These are phyloP conservation scores for Lactarius hengduanensis DNA, from an alignment of 768 basidiomycete genomes.

Conservation along the genomic window DNA sequence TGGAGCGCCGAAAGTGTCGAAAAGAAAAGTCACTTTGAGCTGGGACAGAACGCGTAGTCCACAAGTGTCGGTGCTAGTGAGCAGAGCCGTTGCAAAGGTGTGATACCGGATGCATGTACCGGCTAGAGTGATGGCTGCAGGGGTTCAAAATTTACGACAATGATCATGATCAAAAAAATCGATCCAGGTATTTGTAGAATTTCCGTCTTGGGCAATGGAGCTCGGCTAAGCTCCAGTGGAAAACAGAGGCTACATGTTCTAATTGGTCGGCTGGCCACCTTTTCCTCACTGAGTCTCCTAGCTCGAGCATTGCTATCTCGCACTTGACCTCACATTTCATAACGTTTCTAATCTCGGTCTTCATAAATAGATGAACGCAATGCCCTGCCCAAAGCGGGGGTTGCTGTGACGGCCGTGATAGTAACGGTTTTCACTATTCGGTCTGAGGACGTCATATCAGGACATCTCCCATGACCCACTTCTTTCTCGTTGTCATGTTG, in stretches of 20 bases:
- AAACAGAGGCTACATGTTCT: background rate
- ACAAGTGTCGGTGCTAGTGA: conserved; percentile 15
- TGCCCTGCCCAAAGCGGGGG: too few species aligned
- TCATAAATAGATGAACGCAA: background rate
- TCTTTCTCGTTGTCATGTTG: conserved; percentile 24
- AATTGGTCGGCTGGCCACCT: background rate
- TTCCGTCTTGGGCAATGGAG: conserved; percentile 1
- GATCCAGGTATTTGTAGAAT: background rate
- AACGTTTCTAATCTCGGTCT: background rate
- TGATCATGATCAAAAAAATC: conserved; percentile 1
- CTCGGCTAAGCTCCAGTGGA: background rate
- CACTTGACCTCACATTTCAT: background rate
- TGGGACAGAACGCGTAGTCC: background rate
- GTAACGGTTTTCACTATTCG: background rate
- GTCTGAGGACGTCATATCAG: background rate
- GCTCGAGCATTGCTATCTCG: background rate
- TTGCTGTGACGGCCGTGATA: too few species aligned
- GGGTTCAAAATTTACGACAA: background rate
- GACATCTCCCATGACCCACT: conserved; percentile 13
- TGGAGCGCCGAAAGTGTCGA: background rate
- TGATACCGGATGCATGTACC: conserved; percentile 26
- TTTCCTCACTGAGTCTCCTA: too few species aligned
- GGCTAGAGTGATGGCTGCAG: background rate
- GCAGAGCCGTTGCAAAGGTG: conserved; percentile 7
- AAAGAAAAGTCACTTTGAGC: background rate